Conservation (phyloP, 176 grass and related monocot genomes). For the Avena atlantica region DNA sequence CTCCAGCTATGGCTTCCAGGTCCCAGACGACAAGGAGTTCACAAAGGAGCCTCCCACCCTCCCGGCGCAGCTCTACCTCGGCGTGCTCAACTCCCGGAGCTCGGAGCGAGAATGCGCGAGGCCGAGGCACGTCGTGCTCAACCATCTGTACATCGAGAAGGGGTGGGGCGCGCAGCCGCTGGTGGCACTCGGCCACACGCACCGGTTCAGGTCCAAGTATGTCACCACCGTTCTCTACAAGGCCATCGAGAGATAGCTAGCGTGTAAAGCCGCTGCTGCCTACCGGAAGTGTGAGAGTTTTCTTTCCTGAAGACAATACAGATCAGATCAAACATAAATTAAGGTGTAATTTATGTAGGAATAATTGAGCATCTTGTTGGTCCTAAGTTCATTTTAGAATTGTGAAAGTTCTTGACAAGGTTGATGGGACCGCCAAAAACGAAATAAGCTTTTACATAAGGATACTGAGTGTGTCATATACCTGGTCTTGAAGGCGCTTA, state of each 20-base stretch:
- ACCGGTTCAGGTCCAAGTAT: conserved; percentile 75
- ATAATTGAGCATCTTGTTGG: background rate
- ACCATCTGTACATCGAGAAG: conserved; percentile 86
- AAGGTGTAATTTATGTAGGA: background rate
- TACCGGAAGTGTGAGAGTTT: background rate
- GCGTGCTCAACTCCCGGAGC: conserved; percentile 59
- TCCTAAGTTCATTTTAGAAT: background rate
- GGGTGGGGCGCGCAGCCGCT: conserved; percentile 59
- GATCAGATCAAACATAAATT: background rate
- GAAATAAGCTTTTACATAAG: background rate
- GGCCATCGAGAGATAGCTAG: conserved; percentile 49
- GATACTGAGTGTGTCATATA: background rate
- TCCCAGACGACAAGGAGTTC: conserved; percentile 71
- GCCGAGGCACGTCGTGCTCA: conserved; percentile 71
- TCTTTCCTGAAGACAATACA: too few relatives aligned
- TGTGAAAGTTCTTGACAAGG: background rate
- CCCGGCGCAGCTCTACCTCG: conserved; percentile 64
- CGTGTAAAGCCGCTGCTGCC: background rate
- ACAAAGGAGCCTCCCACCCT: conserved; percentile 73
- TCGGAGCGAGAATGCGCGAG: conserved; percentile 42
- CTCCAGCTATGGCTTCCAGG: conserved; percentile 59
- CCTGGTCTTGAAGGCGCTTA: too few relatives aligned
- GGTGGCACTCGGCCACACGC: conserved; percentile 70
- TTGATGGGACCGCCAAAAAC: background rate
- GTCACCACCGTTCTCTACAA: conserved; percentile 84